Conservation (phyloP, 2,329 filamentous ascomycete species). For the Herpotrichia juniperi region DNA sequence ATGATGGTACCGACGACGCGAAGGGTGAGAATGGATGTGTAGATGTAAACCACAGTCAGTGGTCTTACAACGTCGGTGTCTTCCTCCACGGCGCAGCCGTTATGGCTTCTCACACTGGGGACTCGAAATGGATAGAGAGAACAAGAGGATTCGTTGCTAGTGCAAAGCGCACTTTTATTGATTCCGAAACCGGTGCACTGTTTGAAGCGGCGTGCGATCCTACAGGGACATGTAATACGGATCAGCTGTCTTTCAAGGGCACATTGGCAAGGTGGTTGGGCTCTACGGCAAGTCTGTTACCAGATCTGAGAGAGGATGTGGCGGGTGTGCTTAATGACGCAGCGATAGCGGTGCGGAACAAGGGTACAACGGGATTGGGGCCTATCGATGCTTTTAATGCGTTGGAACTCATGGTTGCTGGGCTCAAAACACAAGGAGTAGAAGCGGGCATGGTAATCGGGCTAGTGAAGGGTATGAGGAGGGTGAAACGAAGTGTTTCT, state of each 20-base stretch:
- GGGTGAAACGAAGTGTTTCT: too few relatives aligned
- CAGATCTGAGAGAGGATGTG: conserved; percentile 21
- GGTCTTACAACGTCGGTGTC: conserved; percentile 58
- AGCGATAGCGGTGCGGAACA: too few relatives aligned
- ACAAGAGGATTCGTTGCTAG: conserved; percentile 44
- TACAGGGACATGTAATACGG: conserved; percentile 63
- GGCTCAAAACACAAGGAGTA: too few relatives aligned
- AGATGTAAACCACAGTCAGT: conserved; percentile 49
- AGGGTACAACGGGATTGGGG: too few relatives aligned
- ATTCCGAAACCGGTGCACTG: conserved; percentile 18
- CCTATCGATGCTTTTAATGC: too few relatives aligned
- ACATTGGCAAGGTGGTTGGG: conserved; percentile 35
- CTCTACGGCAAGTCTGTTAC: conserved; percentile 25
- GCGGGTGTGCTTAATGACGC: conserved; percentile 12
- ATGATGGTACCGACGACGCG: conserved; percentile 54
- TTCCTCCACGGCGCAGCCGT: conserved; percentile 56
- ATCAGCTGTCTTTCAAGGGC: conserved; percentile 72
- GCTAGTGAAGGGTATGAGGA: too few relatives aligned
- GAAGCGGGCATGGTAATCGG: too few relatives aligned
- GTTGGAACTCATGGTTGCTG: too few relatives aligned
- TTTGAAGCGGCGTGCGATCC: conserved; percentile 69
- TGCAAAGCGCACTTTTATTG: conserved; percentile 29
- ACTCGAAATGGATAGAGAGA: conserved; percentile 24
- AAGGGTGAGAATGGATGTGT: conserved; percentile 51
- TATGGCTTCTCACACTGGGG: conserved; percentile 26